A percentile compares a stretch with the other conserved stretches of the same genome.
Conservation (phyloP, 257 asterid genomes). For the Gentiana macrophylla region DNA sequence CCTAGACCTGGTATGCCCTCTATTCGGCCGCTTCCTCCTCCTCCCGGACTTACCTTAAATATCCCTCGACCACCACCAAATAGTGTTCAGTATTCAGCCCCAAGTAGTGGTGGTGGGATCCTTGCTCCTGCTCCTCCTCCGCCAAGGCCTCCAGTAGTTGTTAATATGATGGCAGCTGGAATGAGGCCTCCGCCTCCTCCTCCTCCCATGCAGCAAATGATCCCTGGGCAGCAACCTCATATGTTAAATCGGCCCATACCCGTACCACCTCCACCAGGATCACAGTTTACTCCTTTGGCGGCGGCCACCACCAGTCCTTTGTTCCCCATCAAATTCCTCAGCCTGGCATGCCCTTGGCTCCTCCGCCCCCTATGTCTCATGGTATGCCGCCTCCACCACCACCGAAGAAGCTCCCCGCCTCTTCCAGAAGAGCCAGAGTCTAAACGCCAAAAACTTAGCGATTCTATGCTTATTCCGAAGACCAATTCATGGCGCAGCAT, state of each 20-base stretch:
- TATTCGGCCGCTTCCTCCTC: too few relatives aligned
- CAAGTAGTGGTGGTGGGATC: too few relatives aligned
- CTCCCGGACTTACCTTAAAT: too few relatives aligned
- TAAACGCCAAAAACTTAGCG: conserved; percentile 85
- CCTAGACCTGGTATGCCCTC: too few relatives aligned
- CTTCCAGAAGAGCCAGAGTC: conserved; percentile 95
- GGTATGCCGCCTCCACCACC: conserved; percentile 84
- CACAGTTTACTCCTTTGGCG: conserved; percentile 67
- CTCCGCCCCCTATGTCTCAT: conserved; percentile 73
- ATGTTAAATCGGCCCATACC: conserved; percentile 55
- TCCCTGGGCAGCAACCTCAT: conserved; percentile 53
- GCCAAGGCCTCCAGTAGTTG: conserved; percentile 52
- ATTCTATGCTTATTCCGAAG: conserved; percentile 70
- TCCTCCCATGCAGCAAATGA: conserved; percentile 47
- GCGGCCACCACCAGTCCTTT: conserved; percentile 41
- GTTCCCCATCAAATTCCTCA: conserved; percentile 48
- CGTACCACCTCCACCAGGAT: conserved; percentile 80
- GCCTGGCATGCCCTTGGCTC: conserved; percentile 60
- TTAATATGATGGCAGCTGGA: conserved; percentile 49
- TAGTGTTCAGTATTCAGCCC: too few relatives aligned
- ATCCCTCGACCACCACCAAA: too few relatives aligned
- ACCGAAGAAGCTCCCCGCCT: conserved; percentile 97
- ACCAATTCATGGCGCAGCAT: conserved; percentile 71
- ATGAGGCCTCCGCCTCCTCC: conserved; percentile 67
- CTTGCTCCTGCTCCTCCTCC: conserved; percentile 61